Conservation (phyloP, 139 green algal genomes). For the Micromonas pusilla region DNA sequence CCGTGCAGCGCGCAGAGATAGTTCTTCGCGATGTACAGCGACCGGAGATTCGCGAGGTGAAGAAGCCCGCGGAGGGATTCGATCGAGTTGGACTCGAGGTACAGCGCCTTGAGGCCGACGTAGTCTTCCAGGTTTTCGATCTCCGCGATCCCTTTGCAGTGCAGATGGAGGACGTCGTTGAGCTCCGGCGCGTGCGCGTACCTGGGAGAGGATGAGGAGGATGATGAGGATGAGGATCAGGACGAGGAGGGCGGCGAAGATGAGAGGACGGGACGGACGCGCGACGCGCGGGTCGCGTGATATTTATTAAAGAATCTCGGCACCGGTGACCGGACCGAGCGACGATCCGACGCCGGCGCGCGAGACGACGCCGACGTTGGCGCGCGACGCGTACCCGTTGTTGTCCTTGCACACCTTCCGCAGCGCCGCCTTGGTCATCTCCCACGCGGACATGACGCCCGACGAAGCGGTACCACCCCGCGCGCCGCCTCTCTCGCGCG, state of each 20-base stretch:
- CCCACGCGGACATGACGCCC: neutral
- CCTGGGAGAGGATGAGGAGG: no score
- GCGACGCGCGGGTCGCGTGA: neutral
- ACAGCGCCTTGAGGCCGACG: constrained; percentile 62
- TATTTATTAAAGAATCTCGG: neutral
- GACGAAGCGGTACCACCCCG: no score
- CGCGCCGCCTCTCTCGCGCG: no score
- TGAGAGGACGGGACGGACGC: neutral
- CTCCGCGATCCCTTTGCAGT: constrained; percentile 63
- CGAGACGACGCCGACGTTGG: neutral
- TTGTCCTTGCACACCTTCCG: constrained; percentile 51
- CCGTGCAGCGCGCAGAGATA: constrained; percentile 42
- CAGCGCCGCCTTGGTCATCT: constrained; percentile 49
- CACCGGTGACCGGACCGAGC: neutral
- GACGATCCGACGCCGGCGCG: neutral
- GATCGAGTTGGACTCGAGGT: constrained; percentile 67
- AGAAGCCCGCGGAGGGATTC: constrained; percentile 49
- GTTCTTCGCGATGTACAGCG: constrained; percentile 63
- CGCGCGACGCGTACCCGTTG: constrained; percentile 50
- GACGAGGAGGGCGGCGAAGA: no score
- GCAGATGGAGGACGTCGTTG: constrained; percentile 68
- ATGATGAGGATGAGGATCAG: no score
- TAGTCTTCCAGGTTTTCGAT: constrained; percentile 53
- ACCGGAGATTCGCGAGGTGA: constrained; percentile 47
- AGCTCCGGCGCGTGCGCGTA: constrained; percentile 56